Conservation (phyloP, 495 filamentous ascomycete species). For the Aspergillus heteromorphus region DNA sequence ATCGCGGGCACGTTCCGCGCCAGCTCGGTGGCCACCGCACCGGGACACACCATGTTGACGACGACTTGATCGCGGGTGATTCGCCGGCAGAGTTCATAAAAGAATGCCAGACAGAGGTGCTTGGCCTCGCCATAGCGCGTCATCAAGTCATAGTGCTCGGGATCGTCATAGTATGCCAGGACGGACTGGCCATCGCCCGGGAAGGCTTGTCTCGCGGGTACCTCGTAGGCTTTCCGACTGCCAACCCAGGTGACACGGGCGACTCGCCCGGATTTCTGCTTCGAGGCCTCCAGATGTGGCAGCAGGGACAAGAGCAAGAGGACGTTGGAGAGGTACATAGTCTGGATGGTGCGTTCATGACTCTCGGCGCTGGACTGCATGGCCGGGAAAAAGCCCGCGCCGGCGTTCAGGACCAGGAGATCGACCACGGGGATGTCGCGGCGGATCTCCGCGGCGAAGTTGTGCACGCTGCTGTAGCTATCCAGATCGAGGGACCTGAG, state of each 20-base stretch:
- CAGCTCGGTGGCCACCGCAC: neutral
- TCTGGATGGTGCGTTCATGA: neutral
- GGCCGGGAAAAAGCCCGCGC: neutral
- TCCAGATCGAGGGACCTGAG: neutral
- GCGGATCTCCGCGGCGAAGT: neutral
- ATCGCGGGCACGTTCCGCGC: neutral
- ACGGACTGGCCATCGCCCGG: neutral
- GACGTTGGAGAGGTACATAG: neutral
- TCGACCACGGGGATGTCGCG: neutral
- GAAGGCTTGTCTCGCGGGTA: neutral
- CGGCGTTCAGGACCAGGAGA: neutral
- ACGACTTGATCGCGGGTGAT: neutral
- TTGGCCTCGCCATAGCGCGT: neutral
- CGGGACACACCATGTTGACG: neutral
- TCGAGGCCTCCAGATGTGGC: neutral
- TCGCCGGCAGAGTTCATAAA: neutral
- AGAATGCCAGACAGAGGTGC: neutral
- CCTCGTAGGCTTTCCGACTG: neutral
- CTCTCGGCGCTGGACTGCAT: neutral
- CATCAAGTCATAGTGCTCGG: neutral
- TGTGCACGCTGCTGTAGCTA: neutral
- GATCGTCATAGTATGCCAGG: neutral
- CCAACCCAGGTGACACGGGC: neutral
- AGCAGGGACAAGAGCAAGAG: neutral
- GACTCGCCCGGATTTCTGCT: neutral